A percentile compares a stretch with the other conserved stretches of the same genome.
phyloP scores from a whole-genome alignment of 805 yeast species.

The Teunomyces cretensis region DNA sequence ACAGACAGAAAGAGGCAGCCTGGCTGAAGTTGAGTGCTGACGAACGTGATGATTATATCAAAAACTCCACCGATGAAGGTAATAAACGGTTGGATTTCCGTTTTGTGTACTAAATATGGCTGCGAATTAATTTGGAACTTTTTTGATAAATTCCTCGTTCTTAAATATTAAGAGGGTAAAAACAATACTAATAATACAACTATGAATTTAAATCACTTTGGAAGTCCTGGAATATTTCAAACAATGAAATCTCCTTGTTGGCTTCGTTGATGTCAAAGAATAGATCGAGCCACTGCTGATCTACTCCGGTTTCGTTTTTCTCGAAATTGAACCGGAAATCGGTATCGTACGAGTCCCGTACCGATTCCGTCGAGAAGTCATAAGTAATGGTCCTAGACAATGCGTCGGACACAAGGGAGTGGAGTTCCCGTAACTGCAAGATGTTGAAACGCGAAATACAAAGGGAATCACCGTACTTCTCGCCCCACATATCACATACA shows the following conservation, averaged over 20 bases:
- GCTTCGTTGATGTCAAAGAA: constrained; percentile 2
- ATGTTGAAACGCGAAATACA: constrained; percentile 5
- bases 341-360: neutral
- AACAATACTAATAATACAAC: neutral
- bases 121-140: neutral
- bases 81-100: constrained; percentile 55
- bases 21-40: constrained; percentile 56
- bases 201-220: neutral
- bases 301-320: constrained; percentile 4
- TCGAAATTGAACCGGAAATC: neutral
- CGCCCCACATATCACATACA: constrained; percentile 3
- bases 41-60: constrained; percentile 49
- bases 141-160: neutral
- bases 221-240: constrained; percentile 3
- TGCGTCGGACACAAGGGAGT: neutral
- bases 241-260: constrained; percentile 1
- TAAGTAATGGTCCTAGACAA: neutral
- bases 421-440: constrained; percentile 7
- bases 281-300: constrained; percentile 11
- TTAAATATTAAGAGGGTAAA: neutral
- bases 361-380: neutral
- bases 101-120: constrained; percentile 24
- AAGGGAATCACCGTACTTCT: neutral
- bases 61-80: constrained; percentile 52
- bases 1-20: constrained; percentile 40